A percentile compares a stretch with the other conserved stretches of the same genome.
Conservation (phyloP, 257 asterid species). For the Gynochthodes officinalis region DNA sequence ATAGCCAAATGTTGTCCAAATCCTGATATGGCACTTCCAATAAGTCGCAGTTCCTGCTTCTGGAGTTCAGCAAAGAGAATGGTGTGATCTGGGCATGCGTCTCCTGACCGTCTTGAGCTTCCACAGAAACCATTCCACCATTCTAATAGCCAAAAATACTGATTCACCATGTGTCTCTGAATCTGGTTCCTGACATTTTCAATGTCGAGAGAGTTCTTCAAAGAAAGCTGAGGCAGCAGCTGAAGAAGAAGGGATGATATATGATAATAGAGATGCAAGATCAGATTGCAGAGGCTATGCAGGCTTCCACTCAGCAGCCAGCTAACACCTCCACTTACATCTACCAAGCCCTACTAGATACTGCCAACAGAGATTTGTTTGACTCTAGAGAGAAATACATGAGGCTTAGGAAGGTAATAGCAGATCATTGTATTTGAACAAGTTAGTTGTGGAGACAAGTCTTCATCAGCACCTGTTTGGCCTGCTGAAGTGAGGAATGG, state of each 20-base stretch:
- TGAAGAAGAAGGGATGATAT: conserved; percentile 92
- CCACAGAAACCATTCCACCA: conserved; percentile 79
- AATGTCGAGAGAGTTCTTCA: conserved; percentile 86
- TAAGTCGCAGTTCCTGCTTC: conserved; percentile 61
- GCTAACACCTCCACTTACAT: conserved; percentile 63
- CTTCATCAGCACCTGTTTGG: conserved; percentile 58
- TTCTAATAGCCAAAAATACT: conserved; percentile 89
- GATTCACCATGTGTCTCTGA: conserved; percentile 90
- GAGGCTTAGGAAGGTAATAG: conserved; percentile 76
- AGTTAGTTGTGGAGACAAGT: conserved; percentile 39
- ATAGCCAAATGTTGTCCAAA: conserved; percentile 48
- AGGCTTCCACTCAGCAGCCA: conserved; percentile 49
- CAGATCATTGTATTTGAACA: conserved; percentile 78
- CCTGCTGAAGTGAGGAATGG: conserved; percentile 46
- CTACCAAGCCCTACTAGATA: conserved; percentile 68
- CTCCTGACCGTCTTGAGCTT: conserved; percentile 81
- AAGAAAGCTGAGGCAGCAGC: conserved; percentile 79
- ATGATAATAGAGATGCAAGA: conserved; percentile 95
- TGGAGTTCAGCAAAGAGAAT: conserved; percentile 65
- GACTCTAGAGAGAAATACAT: conserved; percentile 81
- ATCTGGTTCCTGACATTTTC: conserved; percentile 85
- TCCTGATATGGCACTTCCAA: conserved; percentile 70
- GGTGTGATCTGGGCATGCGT: conserved; percentile 68
- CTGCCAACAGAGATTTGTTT: conserved; percentile 72
- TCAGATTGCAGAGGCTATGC: conserved; percentile 70